Base-by-base conservation (phyloP, 768 basidiomycete genomes). In the Pulveroboletus frians region DNA sequence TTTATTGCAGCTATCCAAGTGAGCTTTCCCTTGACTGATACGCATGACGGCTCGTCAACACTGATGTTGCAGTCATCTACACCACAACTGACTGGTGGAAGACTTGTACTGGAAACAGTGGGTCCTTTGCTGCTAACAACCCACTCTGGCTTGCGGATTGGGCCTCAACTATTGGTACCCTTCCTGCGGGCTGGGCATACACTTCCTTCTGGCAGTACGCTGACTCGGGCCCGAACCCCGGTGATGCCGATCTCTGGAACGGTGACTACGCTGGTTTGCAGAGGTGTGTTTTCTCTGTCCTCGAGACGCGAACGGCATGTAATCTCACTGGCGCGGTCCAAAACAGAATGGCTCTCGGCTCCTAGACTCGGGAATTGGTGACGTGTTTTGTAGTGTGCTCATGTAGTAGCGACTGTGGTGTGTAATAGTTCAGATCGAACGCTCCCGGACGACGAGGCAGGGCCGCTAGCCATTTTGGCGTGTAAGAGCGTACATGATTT, bases 1-100 rank as follows among this genome's bases (percentile, higher is more conserved):
- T 39, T 23, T 26, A 4, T 23, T 42, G 9, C 49, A 75, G 77
- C 21, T 76, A 67, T 52, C 76, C 74, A 34, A 65, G 77, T 73
- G 27, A 56, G 32, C 5, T 15, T 20, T 32, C 2, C 34, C 23
- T n/a, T 17, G 44, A 35, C 36, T 6, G 8, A 20, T 15, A 26
- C 5, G 23, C 27, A 21, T 26, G 13, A 20, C 6, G 9, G 34
- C 7, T 27, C n/a, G 18, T 21, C 32, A 29, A 45, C 4, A 18
- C 35, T 34, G 20, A 20, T 10, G 2, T 8, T 36, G 5, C 47
- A 77, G 79, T 78, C 35, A 81, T 84, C 48, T 84, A 84, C 54
- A 79, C 79, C 26, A 81, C 78, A 4, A 83, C 80, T 10, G 69
- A 76, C 60, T 85, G 84, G 84, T 86, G 84, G 84, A 76, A 56